Evolutionary conservation across 345 rosid species (phyloP), one percentile per base, ranked within the genome.

Genomic region (Lepidium aucheri): DNA sequence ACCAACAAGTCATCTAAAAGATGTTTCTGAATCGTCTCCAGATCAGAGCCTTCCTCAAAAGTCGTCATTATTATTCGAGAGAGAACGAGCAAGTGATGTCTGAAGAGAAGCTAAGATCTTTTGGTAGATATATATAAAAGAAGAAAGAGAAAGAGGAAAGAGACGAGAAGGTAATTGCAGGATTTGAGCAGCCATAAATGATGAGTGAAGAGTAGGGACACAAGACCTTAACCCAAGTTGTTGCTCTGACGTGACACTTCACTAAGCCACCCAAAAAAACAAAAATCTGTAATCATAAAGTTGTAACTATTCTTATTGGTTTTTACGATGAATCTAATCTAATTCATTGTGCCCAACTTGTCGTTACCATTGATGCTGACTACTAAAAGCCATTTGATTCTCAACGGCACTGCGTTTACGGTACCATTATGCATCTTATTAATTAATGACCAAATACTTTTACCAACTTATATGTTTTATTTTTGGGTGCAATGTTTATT

Each of bases 1-100:
- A 81, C 74, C 52, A 65, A n/a, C 14, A 82, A 77, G 51, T 88
- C 95, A 24, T 73, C 90, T 2, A 84, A 73, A 17, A 84, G 84
- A 57, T 84, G 76, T 15, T 83, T 79, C 26, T 73, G 75, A 4
- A 86, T 76, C 69, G 76, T 70, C 6, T 88, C 86, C 18, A 86
- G 60, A 17, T 67, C 63, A 11, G 75, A 70, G 14, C 70, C 68
- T 57, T 84, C 88, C 39, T 82, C 78, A 2, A 67, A 15, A 17
- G 61, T 66, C 6, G 76, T 68, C 86, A 83, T 86, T 54, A 40
- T 30, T 7, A n/a, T n/a, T n/a, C n/a, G 67, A 46, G 33, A 41
- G 36, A 67, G 15, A 46, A 45, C 24, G 6, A 53, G 9, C 16
- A 72, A 60, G 56, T 30, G 73, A n/a, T n/a, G n/a, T n/a, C n/a